These are phyloP conservation scores for Gymnopilus dilepis DNA, from an alignment of 768 basidiomycete genomes.

Conservation along the genomic window DNA sequence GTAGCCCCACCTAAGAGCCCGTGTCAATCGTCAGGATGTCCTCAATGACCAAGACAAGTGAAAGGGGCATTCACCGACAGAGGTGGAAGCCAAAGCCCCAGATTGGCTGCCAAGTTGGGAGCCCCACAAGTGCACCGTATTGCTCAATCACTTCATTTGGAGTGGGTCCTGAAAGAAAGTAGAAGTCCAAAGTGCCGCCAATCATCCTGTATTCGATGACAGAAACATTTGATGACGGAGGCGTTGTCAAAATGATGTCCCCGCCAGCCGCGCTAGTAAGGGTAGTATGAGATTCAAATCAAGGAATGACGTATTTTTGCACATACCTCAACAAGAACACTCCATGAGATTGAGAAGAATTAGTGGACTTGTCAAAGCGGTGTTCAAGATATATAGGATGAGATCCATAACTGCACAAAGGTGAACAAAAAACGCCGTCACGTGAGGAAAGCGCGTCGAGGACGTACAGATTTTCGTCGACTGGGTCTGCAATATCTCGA, in stretches of 20 bases:
- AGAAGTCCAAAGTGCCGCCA: constrained; percentile 79
- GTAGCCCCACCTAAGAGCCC: constrained; percentile 48
- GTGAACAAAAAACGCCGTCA: constrained; percentile 19
- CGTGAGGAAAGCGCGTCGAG: constrained; percentile 7
- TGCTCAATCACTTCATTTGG: constrained; percentile 70
- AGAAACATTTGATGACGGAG: constrained; percentile 55
- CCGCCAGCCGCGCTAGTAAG: constrained; percentile 62
- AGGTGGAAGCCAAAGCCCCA: constrained; percentile 54
- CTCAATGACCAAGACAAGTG: not conserved
- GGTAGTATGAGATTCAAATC: constrained; percentile 9
- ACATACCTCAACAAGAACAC: constrained; percentile 72
- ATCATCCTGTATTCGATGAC: constrained; percentile 75
- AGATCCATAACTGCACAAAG: constrained; percentile 60
- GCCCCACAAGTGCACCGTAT: constrained; percentile 68
- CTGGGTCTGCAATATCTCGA: constrained; percentile 63
- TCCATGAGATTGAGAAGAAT: constrained; percentile 68
- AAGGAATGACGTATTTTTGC: not conserved
- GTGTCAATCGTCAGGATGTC: not conserved
- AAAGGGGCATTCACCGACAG: constrained; percentile 21
- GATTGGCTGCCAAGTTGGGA: constrained; percentile 72
- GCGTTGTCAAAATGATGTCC: constrained; percentile 72
- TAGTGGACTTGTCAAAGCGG: constrained; percentile 58
- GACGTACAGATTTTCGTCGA: constrained; percentile 69
- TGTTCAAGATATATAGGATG: constrained; percentile 79
- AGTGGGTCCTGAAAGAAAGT: constrained; percentile 69